Evolutionary conservation across 176 grass and related monocot genomes (phyloP).

Genomic region (Juncus effusus): DNA sequence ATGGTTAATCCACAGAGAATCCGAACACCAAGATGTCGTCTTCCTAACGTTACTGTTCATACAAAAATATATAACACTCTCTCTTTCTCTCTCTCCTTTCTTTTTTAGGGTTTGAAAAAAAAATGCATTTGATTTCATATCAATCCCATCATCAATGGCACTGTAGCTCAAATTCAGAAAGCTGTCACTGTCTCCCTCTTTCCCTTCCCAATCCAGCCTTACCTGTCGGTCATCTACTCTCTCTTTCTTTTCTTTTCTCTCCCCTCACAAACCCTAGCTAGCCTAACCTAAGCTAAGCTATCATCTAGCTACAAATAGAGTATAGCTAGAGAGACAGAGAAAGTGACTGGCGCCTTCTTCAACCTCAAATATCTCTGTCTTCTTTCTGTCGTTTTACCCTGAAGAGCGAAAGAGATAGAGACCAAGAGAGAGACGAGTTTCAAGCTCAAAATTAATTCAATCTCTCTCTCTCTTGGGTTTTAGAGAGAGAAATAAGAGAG

Average conservation of each 20-base stretch:
- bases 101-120: slow-evolving; percentile 20
- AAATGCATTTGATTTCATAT: slow-evolving; percentile 18
- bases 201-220: slow-evolving; percentile 4
- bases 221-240: slow-evolving; percentile 29
- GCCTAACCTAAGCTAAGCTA: no score
- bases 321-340: neutral
- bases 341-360: neutral
- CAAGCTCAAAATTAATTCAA: no score
- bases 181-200: slow-evolving; percentile 17
- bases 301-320: no score
- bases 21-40: slow-evolving; percentile 16
- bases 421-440: neutral
- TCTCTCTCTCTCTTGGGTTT: no score
- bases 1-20: slow-evolving; percentile 4
- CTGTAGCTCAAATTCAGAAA: slow-evolving; percentile 23
- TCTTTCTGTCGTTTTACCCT: neutral
- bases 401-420: neutral
- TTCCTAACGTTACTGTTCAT: slow-evolving; percentile 34
- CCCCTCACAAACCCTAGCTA: slow-evolving; percentile 19
- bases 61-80: slow-evolving; percentile 9
- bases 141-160: slow-evolving; percentile 31
- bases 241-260: slow-evolving; percentile 5
- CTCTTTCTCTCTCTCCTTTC: slow-evolving; percentile 4
- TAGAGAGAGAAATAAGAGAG: neutral
- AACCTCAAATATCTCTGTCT: neutral